These are phyloP conservation scores for Penicillium fimorum DNA, from an alignment of 495 filamentous ascomycete species.

Conservation along the genomic window DNA sequence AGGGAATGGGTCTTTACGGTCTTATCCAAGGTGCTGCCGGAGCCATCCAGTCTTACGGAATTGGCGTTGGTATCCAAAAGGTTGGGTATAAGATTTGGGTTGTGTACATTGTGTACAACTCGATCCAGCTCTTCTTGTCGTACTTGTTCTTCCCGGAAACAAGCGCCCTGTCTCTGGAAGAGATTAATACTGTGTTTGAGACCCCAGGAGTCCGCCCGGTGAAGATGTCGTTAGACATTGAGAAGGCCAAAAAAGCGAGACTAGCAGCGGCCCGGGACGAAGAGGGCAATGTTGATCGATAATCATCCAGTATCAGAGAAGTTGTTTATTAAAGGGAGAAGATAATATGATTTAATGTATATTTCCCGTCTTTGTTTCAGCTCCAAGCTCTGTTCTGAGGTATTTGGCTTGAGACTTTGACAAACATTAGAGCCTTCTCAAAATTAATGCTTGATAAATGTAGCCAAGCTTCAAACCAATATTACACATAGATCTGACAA, in stretches of 20 bases:
- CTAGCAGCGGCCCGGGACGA: slow-evolving; percentile 23
- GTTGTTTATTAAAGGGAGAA: neutral
- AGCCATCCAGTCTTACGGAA: slow-evolving; percentile 40
- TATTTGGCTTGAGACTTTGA: neutral
- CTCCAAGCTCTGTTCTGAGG: neutral
- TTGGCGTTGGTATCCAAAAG: slow-evolving; percentile 40
- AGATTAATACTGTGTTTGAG: slow-evolving; percentile 47
- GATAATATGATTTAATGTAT: neutral
- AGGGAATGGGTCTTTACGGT: slow-evolving; percentile 44
- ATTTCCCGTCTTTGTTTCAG: neutral
- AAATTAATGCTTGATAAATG: neutral
- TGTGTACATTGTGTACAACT: slow-evolving; percentile 45
- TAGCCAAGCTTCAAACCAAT: neutral
- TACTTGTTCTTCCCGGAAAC: slow-evolving; percentile 48
- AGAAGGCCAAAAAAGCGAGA: slow-evolving; percentile 43
- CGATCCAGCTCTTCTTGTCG: slow-evolving; percentile 37
- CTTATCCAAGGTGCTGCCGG: slow-evolving; percentile 44
- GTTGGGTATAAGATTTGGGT: slow-evolving; percentile 47
- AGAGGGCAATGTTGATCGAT: slow-evolving; percentile 1
- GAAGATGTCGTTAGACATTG: slow-evolving; percentile 46
- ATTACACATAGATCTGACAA: neutral
- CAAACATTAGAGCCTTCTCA: neutral
- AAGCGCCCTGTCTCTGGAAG: slow-evolving; percentile 36
- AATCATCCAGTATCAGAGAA: neutral
- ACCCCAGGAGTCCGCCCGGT: slow-evolving; percentile 42